Base-by-base conservation (phyloP, 306 rosid genomes). In the Begonia loranthoides region DNA sequence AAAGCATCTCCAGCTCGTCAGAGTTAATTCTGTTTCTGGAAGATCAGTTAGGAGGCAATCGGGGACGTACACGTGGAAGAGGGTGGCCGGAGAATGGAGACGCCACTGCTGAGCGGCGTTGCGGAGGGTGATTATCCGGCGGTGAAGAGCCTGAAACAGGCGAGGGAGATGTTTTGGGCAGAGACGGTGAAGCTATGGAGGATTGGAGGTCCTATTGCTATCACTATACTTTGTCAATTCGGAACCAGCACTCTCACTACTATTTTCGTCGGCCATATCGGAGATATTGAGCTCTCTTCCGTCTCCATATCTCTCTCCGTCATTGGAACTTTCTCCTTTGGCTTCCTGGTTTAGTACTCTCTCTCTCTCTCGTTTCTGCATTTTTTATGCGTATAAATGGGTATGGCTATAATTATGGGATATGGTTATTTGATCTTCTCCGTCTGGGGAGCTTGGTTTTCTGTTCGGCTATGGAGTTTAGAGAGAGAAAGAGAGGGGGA, bases 101-200 rank as follows among this genome's bases (percentile, higher is more conserved):
- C 60, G 44, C 58, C 69, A 7, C 51, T 65, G 10, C 58, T 56
- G 14, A 43, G 14, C 28, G 61, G 17, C 12, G 58, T 44, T 5
- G 64, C 10, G 2, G 24, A 12, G 13, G 46, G 19, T 9, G 71
- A 68, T 57, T 69, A 59, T 41, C 50, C 16, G 56, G 38, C 61
- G 28, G 54, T 64, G 51, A 49, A 13, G 54, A 53, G 62, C 55
- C 10, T 63, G 28, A 1, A 15, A 50, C 58, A 63, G 24, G 63
- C 45, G 44, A 49, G 50, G 45, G 11, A 22, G 14, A 60, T 69
- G 16, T 58, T 36, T 5, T 49, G 74, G 74, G 41, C 14, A 14
- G 70, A 69, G 66, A 45, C 70, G 4, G 62, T 58, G 62, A 69
- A 63, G 62, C 41, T 69, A 16, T 54, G 74, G 74, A 63, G 17